These are phyloP conservation scores for Aquanectria penicillioides DNA, from an alignment of 2,329 filamentous ascomycete genomes.

Conservation along the genomic window DNA sequence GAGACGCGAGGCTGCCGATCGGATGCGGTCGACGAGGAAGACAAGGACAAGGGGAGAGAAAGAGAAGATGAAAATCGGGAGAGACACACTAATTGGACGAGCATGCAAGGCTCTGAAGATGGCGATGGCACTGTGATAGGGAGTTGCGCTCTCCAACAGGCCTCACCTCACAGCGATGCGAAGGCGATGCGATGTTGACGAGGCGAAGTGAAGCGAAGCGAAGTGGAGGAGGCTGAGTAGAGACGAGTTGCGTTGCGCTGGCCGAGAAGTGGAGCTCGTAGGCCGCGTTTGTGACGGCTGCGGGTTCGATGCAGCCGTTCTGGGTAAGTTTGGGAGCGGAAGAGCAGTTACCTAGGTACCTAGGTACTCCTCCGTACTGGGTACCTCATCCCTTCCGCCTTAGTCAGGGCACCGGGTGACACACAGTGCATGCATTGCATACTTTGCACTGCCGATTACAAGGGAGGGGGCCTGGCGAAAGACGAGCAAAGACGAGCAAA, in stretches of 20 bases:
- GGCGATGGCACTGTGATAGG: conserved; percentile 35
- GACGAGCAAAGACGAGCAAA: too few relatives aligned
- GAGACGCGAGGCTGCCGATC: conserved; percentile 40
- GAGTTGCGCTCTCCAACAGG: conserved; percentile 36
- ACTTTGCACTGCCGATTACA: background rate
- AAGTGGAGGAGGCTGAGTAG: conserved; percentile 44
- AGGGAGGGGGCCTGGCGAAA: background rate
- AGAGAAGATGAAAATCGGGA: conserved; percentile 36
- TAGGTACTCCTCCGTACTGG: too few relatives aligned
- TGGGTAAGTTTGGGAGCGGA: conserved; percentile 13
- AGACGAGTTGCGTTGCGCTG: conserved; percentile 30
- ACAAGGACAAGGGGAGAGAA: conserved; percentile 33
- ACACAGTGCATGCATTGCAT: background rate
- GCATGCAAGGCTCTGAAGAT: conserved; percentile 40
- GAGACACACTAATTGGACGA: conserved; percentile 50
- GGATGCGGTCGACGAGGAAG: conserved; percentile 34
- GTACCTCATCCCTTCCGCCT: too few relatives aligned
- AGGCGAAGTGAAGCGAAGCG: conserved; percentile 32
- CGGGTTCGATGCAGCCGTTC: conserved; percentile 25
- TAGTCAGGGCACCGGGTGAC: conserved; percentile 9
- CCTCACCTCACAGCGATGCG: conserved; percentile 30
- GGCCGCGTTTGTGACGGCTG: conserved; percentile 34
- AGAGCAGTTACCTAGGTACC: background rate
- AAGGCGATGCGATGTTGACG: conserved; percentile 30
- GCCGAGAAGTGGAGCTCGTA: conserved; percentile 29